phyloP scores from a whole-genome alignment of 2,329 filamentous ascomycete genomes.

The Neurospora sp. region DNA sequence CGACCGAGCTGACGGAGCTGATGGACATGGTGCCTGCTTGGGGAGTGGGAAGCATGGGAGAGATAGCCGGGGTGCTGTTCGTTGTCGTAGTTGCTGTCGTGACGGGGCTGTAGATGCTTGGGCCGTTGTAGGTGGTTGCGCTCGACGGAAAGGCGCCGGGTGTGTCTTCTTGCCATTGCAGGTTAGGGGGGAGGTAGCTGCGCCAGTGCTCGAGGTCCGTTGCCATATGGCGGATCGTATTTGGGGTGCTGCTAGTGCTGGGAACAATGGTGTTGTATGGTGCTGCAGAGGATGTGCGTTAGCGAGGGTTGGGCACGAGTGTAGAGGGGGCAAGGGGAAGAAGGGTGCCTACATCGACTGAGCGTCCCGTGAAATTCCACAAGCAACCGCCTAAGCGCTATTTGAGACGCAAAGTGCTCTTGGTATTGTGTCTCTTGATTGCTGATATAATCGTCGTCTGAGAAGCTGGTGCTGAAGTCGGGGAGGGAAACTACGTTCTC shows the following conservation, averaged over 20 bases:
- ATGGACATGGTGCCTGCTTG: slow-evolving; percentile 11
- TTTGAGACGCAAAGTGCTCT: slow-evolving; percentile 50
- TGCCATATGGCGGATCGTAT: slow-evolving; percentile 39
- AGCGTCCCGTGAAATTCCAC: slow-evolving; percentile 42
- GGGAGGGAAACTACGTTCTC: slow-evolving; percentile 46
- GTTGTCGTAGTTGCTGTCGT: slow-evolving; percentile 4
- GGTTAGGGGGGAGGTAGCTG: slow-evolving; percentile 38
- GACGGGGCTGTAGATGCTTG: slow-evolving; percentile 15
- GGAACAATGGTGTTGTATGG: slow-evolving; percentile 5
- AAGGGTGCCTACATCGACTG: slow-evolving; percentile 36
- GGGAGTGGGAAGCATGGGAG: slow-evolving; percentile 11
- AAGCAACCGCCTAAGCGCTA: slow-evolving; percentile 44
- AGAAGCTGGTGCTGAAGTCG: slow-evolving; percentile 37
- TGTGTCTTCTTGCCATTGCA: slow-evolving; percentile 48
- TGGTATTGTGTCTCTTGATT: slow-evolving; percentile 44
- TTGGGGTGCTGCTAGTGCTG: slow-evolving; percentile 15
- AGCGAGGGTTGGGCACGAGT: background rate
- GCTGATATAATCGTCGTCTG: slow-evolving; percentile 34
- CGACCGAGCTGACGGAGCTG: slow-evolving; percentile 3
- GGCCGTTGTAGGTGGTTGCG: slow-evolving; percentile 13
- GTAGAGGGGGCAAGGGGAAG: slow-evolving; percentile 5
- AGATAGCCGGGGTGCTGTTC: slow-evolving; percentile 10
- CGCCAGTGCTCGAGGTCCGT: slow-evolving; percentile 49
- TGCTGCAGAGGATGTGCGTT: background rate
- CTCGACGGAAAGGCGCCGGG: slow-evolving; percentile 29